Base-by-base conservation (phyloP, 2,329 filamentous ascomycete genomes). In the Paraphaeosphaeria minitans region DNA sequence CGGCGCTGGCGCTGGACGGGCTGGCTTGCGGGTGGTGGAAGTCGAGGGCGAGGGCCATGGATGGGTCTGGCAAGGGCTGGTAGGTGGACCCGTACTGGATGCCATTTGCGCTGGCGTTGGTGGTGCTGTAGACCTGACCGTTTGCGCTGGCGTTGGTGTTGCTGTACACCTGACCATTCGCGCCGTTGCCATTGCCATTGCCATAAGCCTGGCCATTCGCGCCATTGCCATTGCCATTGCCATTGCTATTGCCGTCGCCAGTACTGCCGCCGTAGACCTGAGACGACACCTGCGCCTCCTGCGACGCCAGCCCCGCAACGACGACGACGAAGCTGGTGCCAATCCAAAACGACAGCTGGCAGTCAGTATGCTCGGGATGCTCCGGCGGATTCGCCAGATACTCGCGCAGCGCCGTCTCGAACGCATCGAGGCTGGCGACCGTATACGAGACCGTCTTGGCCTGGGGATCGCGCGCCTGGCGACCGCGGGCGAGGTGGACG, bases 311-410 rank as follows among this genome's bases (percentile, higher is more conserved):
- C n/a, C 13, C 14, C 4, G 37, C 37, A 39, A 61, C 56, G 45
- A 61, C 58, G 43, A 77, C 75, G 47, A 71, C 57, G 61, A 78
- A 78, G 58, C 60, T 68, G 24, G 75, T 68, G 57, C 72, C 73
- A 24, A 71, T 73, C 74, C 74, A 77, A 55, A 78, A 75, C 56
- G 69, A 72, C 21, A 78, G 62, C 63, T 77, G 74, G 56, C 74
- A 75, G 49, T 76, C 72, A 50, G 74, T 73, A 61, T 77, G 75
- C 56, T 77, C 75, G 29, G 75, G 74, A 47, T 72, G 53, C 8
- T 74, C 71, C 35, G 69, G 69, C 49, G 73, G 74, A 55, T 66
- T 64, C 42, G 62, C 56, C 21, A 78, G 68, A 58, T 77, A 77
- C 13, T 70, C 66, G 57, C 69, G 70, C 59, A 78, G 61, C n/a